A percentile compares a stretch with the other conserved stretches of the same genome.
These are phyloP conservation scores for Mycena chlorophos DNA, from an alignment of 768 basidiomycete species.

Conservation along the genomic window DNA sequence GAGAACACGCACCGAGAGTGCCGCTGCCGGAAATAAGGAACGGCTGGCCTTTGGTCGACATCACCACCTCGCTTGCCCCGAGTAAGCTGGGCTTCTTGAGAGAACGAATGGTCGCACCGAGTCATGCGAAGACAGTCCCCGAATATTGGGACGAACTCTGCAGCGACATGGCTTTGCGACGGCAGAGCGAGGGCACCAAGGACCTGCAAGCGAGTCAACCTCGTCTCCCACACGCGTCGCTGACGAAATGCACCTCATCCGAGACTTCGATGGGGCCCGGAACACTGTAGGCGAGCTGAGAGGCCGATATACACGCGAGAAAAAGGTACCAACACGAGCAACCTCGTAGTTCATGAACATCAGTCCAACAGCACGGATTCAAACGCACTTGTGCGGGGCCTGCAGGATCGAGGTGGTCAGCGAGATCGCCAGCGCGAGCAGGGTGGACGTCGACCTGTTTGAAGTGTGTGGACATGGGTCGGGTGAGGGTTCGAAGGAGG, in stretches of 20 bases:
- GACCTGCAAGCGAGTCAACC: slow-evolving; percentile 51
- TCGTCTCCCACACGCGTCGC: too few relatives aligned
- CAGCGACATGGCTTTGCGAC: slow-evolving; percentile 83
- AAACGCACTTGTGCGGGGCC: slow-evolving; percentile 52
- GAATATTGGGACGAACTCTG: slow-evolving; percentile 85
- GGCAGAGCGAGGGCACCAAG: slow-evolving; percentile 94
- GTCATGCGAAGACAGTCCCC: slow-evolving; percentile 88
- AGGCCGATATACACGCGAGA: slow-evolving; percentile 3
- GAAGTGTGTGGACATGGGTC: slow-evolving; percentile 24
- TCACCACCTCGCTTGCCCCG: slow-evolving; percentile 63
- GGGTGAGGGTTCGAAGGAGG: not conserved
- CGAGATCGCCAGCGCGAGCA: slow-evolving; percentile 21
- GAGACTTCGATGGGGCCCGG: slow-evolving; percentile 65
- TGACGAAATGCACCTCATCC: slow-evolving; percentile 38
- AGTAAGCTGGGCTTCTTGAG: not conserved
- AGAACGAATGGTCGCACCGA: slow-evolving; percentile 39
- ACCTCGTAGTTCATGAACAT: slow-evolving; percentile 41
- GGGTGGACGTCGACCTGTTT: slow-evolving; percentile 29
- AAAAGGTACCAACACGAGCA: slow-evolving; percentile 47
- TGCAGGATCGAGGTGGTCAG: slow-evolving; percentile 21
- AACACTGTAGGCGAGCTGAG: slow-evolving; percentile 40
- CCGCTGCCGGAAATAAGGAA: slow-evolving; percentile 94
- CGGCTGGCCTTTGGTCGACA: slow-evolving; percentile 78
- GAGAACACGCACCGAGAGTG: slow-evolving; percentile 49
- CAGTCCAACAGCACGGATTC: slow-evolving; percentile 18